A percentile compares a stretch with the other conserved stretches of the same genome.
Evolutionary conservation across 192 early-diverging fungal genomes (phyloP).

Genomic region (Phycomyces blakesleeanus): DNA sequence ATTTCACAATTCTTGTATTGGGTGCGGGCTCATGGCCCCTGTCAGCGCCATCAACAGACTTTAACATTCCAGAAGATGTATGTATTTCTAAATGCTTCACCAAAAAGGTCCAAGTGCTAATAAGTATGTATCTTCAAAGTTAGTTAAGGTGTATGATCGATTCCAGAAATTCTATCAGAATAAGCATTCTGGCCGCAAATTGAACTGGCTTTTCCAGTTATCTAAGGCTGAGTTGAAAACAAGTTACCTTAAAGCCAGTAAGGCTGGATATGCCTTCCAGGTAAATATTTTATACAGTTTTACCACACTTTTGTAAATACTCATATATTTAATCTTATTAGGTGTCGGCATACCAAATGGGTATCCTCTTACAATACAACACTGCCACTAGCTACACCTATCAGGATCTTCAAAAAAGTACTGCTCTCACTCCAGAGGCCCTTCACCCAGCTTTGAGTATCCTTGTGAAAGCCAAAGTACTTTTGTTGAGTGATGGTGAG

Average conservation of each 20-base stretch:
- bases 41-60: conserved; percentile 67
- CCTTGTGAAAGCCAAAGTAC: conserved; percentile 82
- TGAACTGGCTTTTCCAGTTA: conserved; percentile 94
- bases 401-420: conserved; percentile 71
- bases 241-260: conserved; percentile 75
- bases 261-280: conserved; percentile 75
- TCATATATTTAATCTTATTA: too few species aligned
- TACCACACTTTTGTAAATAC: too few species aligned
- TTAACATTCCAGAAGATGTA: conserved; percentile 85
- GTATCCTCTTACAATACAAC: conserved; percentile 90
- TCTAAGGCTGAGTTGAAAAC: conserved; percentile 91
- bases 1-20: conserved; percentile 86
- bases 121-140: conserved; percentile 25
- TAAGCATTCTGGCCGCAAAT: conserved; percentile 84
- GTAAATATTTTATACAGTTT: conserved; percentile 16
- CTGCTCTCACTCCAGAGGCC: conserved; percentile 65
- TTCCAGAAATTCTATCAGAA: conserved; percentile 86
- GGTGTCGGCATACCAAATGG: conserved; percentile 86
- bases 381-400: conserved; percentile 68
- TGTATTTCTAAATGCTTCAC: not conserved
- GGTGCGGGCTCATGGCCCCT: conserved; percentile 90
- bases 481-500: conserved; percentile 49
- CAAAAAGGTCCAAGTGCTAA: not conserved
- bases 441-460: conserved; percentile 67
- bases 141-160: conserved; percentile 78